Base-by-base conservation (phyloP, 805 yeast species). In the Candida sithepensis region DNA sequence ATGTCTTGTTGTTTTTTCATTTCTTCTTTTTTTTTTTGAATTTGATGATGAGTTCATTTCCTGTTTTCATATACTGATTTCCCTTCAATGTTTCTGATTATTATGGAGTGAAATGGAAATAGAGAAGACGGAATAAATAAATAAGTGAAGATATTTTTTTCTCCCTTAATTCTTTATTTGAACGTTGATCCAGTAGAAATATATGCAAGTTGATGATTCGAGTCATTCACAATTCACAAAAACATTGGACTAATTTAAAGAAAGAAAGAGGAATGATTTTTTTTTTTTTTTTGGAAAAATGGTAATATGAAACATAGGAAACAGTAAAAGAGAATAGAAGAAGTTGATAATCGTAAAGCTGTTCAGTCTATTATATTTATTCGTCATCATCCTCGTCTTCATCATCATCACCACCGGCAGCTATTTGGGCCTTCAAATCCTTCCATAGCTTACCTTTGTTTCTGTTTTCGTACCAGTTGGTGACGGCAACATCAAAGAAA, bases 381-480 rank as follows among this genome's bases (percentile, higher is more conserved):
- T 75, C 78, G 53, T 75, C 78, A 36, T 67, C 72, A 21, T 76
- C 84, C 51, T 81, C 88, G 32, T 78, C 88, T 12, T 73, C 86
- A 4, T 63, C 75, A 3, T 70, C 84, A 46, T 74, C 87, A 46
- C 69, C 81, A 50, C 72, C 78, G 61, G 79, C 84, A 51, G 72
- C 81, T 41, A 74, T 74, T 54, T 71, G 74, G 46, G 74, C 73
- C 71, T 81, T 85, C 61, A 87, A 81, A 61, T 86, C 94, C 57
- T 81, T 78, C 95, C 95, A 87, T 72, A 85, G 81, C 73, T 86
- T 87, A 59, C 94, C 95, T 66, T 75, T 79, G 80, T 87, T 87
- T 77, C 84, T 89, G 68, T 71, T 69, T 63, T 83, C 87, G 74
- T 82, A 86, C 85, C 85, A 86, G 42, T 62, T 63, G 60, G 85